Percentiles rank a stretch among this genome's conserved stretches.
Conservation (phyloP, 73 alveolate genomes). For the Breviolum minutum region DNA sequence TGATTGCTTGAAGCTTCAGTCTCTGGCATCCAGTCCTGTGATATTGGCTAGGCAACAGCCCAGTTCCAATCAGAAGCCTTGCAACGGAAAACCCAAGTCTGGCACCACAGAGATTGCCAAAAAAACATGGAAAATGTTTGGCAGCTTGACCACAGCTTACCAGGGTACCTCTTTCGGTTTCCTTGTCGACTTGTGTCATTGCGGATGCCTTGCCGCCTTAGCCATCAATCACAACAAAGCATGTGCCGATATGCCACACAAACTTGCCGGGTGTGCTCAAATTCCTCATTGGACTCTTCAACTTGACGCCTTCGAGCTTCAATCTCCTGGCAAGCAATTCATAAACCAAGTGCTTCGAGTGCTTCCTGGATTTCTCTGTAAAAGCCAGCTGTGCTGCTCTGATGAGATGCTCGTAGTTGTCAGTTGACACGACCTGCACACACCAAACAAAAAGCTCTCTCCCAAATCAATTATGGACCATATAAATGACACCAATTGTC, state of each 20-base stretch:
- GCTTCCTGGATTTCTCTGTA: too few relatives aligned
- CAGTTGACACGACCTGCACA: conserved; percentile 7
- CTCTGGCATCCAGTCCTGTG: neutral
- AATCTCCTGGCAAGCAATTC: conserved; percentile 22
- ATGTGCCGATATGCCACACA: neutral
- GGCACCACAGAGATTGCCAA: too few relatives aligned
- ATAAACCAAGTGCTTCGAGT: neutral
- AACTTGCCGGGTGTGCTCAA: conserved; percentile 35
- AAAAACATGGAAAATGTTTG: neutral
- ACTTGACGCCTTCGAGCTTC: conserved; percentile 43
- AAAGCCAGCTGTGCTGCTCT: neutral
- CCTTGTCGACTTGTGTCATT: neutral
- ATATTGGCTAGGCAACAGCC: conserved; percentile 52
- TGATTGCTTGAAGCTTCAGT: too few relatives aligned
- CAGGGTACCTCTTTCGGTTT: neutral
- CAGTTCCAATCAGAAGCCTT: conserved; percentile 70
- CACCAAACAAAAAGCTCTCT: neutral
- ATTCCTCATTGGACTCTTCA: conserved; percentile 23
- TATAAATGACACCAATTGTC: neutral
- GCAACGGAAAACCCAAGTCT: neutral
- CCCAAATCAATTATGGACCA: neutral
- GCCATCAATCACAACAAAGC: neutral
- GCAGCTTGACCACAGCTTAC: neutral
- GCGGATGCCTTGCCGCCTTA: conserved; percentile 9
- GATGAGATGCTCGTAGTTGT: conserved; percentile 22